Conservation (phyloP, 2,329 filamentous ascomycete species). For the Seiridium unicorne region DNA sequence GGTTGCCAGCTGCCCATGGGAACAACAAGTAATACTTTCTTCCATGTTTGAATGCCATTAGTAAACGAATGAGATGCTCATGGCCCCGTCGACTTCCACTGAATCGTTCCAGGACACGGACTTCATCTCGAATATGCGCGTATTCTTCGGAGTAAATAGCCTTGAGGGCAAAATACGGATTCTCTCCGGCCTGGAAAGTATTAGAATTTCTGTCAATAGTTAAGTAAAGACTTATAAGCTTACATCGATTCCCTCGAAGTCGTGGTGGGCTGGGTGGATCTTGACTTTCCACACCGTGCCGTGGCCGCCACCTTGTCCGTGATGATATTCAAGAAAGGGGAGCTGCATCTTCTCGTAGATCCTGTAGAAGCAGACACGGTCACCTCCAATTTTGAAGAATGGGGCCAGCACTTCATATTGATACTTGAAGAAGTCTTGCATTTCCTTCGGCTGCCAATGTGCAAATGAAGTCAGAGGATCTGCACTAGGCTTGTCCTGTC, state of each 20-base stretch:
- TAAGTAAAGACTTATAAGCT: not conserved
- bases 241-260: not conserved
- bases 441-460: not conserved
- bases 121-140: constrained; percentile 9
- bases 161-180: constrained; percentile 13
- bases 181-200: not conserved
- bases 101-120: constrained; percentile 10
- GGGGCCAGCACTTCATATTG: constrained; percentile 2
- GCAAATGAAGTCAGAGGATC: not conserved
- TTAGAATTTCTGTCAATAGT: not conserved
- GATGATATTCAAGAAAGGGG: not conserved
- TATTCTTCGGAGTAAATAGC: constrained; percentile 10
- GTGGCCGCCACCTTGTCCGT: constrained; percentile 1
- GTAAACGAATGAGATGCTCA: constrained; percentile 11
- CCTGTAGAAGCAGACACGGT: constrained; percentile 1
- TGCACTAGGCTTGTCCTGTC: not conserved
- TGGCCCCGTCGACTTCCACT: constrained; percentile 8
- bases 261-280: constrained; percentile 14
- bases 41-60: constrained; percentile 12
- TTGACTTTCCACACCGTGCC: constrained; percentile 11
- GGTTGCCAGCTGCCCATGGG: constrained; percentile 12
- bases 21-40: constrained; percentile 14
- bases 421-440: not conserved
- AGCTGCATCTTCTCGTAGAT: not conserved
- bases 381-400: not conserved